Conservation (phyloP, 176 grass and related monocot genomes). For the Dendrocalamus sinicus region DNA sequence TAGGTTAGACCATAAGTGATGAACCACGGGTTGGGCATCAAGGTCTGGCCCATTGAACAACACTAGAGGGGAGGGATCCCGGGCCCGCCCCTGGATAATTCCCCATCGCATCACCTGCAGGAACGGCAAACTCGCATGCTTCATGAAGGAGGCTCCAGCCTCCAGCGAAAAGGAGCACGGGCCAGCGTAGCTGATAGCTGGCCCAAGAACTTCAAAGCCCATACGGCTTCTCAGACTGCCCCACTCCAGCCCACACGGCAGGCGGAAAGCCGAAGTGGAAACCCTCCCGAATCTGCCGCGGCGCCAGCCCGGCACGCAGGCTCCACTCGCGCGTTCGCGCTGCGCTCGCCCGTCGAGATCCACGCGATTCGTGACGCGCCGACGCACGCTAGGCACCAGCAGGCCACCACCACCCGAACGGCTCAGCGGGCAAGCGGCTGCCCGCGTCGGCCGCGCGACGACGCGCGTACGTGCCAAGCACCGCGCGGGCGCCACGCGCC, state of each 20-base stretch:
- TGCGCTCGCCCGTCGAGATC: not conserved
- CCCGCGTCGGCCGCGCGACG: not conserved
- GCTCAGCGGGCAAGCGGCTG: not conserved
- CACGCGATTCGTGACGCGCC: not conserved
- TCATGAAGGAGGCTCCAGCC: not conserved
- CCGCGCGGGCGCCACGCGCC: not conserved
- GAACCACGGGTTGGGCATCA: accelerated
- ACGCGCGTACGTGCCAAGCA: not conserved
- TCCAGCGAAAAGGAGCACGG: not conserved
- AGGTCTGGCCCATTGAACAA: too few species aligned
- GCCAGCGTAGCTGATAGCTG: not conserved
- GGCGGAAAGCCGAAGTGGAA: not conserved
- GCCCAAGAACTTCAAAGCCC: not conserved
- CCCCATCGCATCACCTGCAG: too few species aligned
- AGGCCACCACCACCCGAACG: not conserved
- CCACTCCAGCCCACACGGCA: not conserved
- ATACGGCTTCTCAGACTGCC: not conserved
- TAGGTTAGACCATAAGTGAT: too few species aligned
- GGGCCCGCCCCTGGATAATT: too few species aligned
- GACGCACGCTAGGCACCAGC: not conserved
- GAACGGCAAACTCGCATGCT: too few species aligned
- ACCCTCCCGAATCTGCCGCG: not conserved
- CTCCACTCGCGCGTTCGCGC: not conserved
- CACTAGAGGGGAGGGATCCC: too few species aligned
- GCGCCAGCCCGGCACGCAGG: not conserved